These are phyloP conservation scores for Fusarium austroafricanum DNA, from an alignment of 2,329 filamentous ascomycete genomes.

Conservation along the genomic window DNA sequence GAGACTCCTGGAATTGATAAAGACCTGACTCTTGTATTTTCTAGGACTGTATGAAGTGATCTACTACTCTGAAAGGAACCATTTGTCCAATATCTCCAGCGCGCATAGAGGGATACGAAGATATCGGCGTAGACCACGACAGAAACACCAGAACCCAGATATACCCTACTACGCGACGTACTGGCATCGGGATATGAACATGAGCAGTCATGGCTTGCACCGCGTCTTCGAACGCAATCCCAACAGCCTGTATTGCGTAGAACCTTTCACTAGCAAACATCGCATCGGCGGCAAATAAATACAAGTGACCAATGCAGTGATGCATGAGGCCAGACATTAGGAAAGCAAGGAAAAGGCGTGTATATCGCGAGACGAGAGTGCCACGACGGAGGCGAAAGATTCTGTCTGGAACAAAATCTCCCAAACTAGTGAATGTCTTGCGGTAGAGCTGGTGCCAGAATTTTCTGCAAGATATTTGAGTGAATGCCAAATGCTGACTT, in stretches of 20 bases:
- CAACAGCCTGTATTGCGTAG: neutral
- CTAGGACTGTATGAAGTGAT: no score
- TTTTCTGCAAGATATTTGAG: neutral
- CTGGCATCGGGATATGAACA: neutral
- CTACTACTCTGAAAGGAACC: neutral
- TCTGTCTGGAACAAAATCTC: slow-evolving; percentile 1
- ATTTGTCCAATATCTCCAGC: neutral
- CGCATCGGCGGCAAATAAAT: neutral
- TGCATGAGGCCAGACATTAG: neutral
- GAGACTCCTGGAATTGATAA: no score
- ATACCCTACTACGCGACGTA: neutral
- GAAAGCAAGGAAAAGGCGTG: neutral
- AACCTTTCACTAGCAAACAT: neutral
- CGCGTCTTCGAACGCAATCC: neutral
- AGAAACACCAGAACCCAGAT: neutral
- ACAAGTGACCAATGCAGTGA: neutral
- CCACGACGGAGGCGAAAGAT: neutral
- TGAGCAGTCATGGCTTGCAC: neutral
- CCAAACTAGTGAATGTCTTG: neutral
- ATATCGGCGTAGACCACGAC: neutral
- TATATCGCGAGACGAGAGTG: neutral
- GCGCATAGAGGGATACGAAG: neutral
- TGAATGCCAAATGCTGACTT: rapidly evolving
- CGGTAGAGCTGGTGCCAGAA: slow-evolving; percentile 19
- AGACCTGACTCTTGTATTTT: no score